These are phyloP conservation scores for Pythium sp. DNA, from an alignment of 352 stramenopile genomes.

Conservation along the genomic window DNA sequence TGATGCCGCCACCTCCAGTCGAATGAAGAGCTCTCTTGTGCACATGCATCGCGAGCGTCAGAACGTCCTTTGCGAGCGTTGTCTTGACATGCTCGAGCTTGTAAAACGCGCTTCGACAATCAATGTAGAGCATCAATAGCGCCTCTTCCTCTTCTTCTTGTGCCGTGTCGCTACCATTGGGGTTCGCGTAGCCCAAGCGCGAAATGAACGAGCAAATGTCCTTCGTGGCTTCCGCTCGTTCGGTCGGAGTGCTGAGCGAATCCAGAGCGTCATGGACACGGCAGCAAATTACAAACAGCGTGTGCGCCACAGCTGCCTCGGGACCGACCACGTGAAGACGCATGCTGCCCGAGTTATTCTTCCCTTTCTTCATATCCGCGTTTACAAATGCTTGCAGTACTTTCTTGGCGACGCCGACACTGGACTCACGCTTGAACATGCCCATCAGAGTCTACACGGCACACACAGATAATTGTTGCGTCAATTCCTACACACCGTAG, in stretches of 20 bases:
- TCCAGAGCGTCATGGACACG: constrained; percentile 83
- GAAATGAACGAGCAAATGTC: constrained; percentile 85
- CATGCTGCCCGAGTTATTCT: constrained; percentile 30
- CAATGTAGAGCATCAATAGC: constrained; percentile 85
- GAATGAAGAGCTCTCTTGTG: constrained; percentile 28
- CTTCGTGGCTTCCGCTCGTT: constrained; percentile 49
- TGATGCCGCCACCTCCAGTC: not conserved
- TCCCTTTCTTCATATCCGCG: constrained; percentile 14
- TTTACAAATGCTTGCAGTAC: constrained; percentile 77
- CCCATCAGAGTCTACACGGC: constrained; percentile 61
- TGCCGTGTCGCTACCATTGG: constrained; percentile 7
- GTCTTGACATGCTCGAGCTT: constrained; percentile 81
- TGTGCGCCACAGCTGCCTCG: constrained; percentile 80
- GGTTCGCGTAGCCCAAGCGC: constrained; percentile 42
- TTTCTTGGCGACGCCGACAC: constrained; percentile 80
- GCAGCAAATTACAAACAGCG: constrained; percentile 82
- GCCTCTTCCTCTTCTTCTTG: constrained; percentile 76
- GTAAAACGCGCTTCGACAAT: constrained; percentile 84
- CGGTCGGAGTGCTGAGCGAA: constrained; percentile 59
- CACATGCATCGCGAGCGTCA: constrained; percentile 62
- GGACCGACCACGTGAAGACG: constrained; percentile 66
- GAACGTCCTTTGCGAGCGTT: constrained; percentile 50
- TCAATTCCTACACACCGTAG: not conserved
- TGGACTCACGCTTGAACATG: constrained; percentile 83
- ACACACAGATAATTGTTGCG: not conserved